Evolutionary conservation across 352 stramenopile genomes (phyloP), one percentile per base, ranked within the genome.

Genomic region (Globisporangium emineosum): DNA sequence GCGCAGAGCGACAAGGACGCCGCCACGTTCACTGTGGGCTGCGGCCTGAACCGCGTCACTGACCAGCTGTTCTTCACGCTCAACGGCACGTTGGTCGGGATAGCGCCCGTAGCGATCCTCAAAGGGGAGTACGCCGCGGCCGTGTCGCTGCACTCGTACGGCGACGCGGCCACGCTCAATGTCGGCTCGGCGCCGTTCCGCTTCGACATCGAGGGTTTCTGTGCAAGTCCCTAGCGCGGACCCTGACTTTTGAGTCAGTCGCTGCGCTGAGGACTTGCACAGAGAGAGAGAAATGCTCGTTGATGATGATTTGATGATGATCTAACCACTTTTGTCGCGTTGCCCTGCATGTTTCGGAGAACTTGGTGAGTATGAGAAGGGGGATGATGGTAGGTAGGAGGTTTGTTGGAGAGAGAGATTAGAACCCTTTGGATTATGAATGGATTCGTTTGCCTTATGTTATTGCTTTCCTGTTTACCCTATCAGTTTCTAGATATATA

Each of bases 181-280:
- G 71, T 76, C n/a, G 87, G 87, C 40, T 69, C 74, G 50, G 82
- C 76, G 25, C 80, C 82, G 32, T 96, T 93, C 68, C 60, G 71
- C 60, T 94, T 91, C 75, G 82, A 92, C 68, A 83, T 96, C 69
- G 85, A 96, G 67, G 78, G 73, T 88, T 94, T 90, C 71, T 96
- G 87, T 93, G 84, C 83, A 91, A 92, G 84, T 81, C 83, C 72
- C 79, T 89, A 87, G 72, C 59, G 70, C 68, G 19, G 51, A 19
- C 23, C 27, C 35, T 50, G n/a, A 29, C 21, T 52, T 29, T 10
- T 45, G 32, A 42, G 19, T 32, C 3, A 30, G 60, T 71, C n/a
- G n/a, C n/a, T n/a, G n/a, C n/a, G 68, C 63, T 69, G 53, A 74
- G 74, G 75, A 68, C 75, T 85, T 85, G 77, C 77, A 85, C 75